Base-by-base conservation (phyloP, 208 protist genomes). In the Jaenimonas drosophilae region DNA sequence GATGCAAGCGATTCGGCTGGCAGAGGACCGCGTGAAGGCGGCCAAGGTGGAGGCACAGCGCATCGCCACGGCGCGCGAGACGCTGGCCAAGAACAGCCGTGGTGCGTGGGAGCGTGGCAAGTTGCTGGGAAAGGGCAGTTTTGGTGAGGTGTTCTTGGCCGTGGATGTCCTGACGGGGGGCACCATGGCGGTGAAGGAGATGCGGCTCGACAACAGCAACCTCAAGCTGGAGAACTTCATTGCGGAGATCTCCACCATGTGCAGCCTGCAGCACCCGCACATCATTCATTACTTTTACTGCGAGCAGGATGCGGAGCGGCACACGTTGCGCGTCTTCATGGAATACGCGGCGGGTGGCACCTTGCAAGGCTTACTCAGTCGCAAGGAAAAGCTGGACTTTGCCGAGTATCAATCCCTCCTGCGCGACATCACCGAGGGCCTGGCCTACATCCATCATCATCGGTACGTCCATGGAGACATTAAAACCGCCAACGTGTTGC, bases 261-360 rank as follows among this genome's bases (percentile, higher is more conserved):
- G 74, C 64, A 91, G 70, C 59, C 68, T 95, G 47, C 80, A 95
- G 57, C 83, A 95, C 63, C 80, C 80, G 2, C 92, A 95, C 56
- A 95, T 95, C 57, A 95, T 95, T 36, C 88, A 95, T 70, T 95
- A 95, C 64, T 95, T 95, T 54, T 88, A 92, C 64, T 93, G 81
- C 45, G 81, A 95, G 54, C 59, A 88, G 59, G 83, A 64, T 48
- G 58, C 54, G 27, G 67, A 78, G 36, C 41, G 43, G 33, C 41
- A 25, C 5, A 36, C 24, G 34, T 45, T 55, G 40, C 75, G 83
- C 23, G 76, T 95, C 30, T 95, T 92, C 48, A 95, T 95, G 88
- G 83, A 95, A 66, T 91, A 69, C 52, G 88, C 88, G n/a, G 49
- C 77, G 17, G 84, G 81, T 4, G 88, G 88, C 39, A 82, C 67